Base-by-base conservation (phyloP, 176 grass and related monocot species). In the Rhynchospora tenuis region DNA sequence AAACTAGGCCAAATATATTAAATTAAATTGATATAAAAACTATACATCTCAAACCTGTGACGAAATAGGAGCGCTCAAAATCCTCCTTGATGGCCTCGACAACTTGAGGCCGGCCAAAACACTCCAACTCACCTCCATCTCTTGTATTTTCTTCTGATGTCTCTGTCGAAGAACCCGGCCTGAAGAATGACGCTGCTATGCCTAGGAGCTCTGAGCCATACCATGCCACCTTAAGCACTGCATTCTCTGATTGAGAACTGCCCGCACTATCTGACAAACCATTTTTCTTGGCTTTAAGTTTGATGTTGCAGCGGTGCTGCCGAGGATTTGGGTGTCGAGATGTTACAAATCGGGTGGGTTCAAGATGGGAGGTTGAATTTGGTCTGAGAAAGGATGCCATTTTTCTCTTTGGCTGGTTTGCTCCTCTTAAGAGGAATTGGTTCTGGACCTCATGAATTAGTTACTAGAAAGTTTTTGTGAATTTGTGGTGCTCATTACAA, bases 151-250 rank as follows among this genome's bases (percentile, higher is more conserved):
- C 64, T 47, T 72, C 79, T 42, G 51, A 17, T 0, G 15, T 44
- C 27, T 74, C 81, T 1, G 68, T 4, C 7, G 89, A 64, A 17
- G 71, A 46, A 9, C 77, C 29, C 2, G 84, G 85, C 7, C 92
- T 84, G 86, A 94, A 87, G 26, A 91, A 74, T 9, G 90, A 98
- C 6, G 87, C 92, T 29, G 90, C 95, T 83, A 98, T 75, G 80
- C 95, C 92, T 17, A 98, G 96, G 20, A 91, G 75, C 84, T 98
- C 93, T 45, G 96, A 98, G 46, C 93, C 91, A 86, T 98, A 98
- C 96, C 91, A 98, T 5, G 91, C 91, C 52, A 74, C 81, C 88
- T 83, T 93, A 29, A 98, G 92, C 79, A 98, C 89, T 1, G 81
- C 91, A 79, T 91, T 91, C 58, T 98, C 91, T 31, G 89, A 90